phyloP scores from a whole-genome alignment of 352 stramenopile species.

The Lagenidium giganteum region DNA sequence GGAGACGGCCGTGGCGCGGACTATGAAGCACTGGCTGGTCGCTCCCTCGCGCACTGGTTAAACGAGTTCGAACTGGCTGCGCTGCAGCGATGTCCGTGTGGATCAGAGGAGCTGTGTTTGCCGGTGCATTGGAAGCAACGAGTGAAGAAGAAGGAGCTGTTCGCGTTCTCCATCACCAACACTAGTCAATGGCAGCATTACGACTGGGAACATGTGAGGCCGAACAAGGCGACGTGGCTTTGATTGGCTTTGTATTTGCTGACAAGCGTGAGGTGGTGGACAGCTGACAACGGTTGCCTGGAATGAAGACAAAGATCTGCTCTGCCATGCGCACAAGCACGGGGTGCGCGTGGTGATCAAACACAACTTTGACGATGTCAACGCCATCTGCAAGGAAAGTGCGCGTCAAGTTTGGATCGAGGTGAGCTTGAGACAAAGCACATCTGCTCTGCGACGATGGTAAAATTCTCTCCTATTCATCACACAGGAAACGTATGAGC shows the following conservation, averaged over 20 bases:
- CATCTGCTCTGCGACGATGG: background rate
- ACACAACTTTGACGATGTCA: constrained; percentile 73
- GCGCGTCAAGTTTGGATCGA: constrained; percentile 51
- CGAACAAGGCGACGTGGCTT: background rate
- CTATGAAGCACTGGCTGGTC: background rate
- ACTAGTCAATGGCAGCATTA: constrained; percentile 72
- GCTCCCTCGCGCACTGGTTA: constrained; percentile 9
- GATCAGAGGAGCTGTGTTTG: constrained; percentile 37
- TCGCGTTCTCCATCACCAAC: constrained; percentile 65
- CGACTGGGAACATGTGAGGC: constrained; percentile 54
- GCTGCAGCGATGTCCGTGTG: constrained; percentile 49
- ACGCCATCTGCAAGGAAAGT: constrained; percentile 47
- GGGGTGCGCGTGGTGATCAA: constrained; percentile 75
- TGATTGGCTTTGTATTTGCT: background rate
- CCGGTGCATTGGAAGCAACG: constrained; percentile 25
- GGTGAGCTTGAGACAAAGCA: constrained; percentile 8
- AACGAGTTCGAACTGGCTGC: constrained; percentile 23
- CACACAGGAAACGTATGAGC: constrained; percentile 43
- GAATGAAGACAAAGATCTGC: constrained; percentile 77
- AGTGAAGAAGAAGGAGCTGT: constrained; percentile 48
- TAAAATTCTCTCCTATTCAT: no score
- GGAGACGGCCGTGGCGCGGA: no score
- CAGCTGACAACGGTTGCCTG: constrained; percentile 78
- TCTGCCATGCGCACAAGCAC: constrained; percentile 76
- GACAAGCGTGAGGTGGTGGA: background rate